phyloP scores from a whole-genome alignment of 2,329 filamentous ascomycete genomes.

The Aspergillus japonicus region DNA sequence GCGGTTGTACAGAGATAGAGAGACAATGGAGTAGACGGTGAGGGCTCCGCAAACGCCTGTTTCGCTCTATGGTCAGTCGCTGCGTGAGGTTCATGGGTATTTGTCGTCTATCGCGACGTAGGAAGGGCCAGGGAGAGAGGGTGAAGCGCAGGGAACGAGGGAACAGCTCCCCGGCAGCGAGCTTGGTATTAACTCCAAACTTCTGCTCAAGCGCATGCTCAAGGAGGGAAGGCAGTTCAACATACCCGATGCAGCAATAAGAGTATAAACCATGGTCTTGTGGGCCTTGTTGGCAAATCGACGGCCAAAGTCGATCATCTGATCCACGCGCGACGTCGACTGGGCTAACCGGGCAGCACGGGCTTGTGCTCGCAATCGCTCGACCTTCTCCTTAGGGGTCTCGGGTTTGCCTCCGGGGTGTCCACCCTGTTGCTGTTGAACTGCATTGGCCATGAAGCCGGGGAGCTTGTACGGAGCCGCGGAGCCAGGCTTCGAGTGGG shows the following conservation, averaged over 20 bases:
- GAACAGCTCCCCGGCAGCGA: not conserved
- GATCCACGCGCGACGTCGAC: constrained; percentile 57
- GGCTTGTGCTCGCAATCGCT: constrained; percentile 66
- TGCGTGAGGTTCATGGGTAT: not conserved
- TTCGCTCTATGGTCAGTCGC: constrained; percentile 1
- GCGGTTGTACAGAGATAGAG: constrained; percentile 67
- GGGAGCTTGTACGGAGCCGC: constrained; percentile 35
- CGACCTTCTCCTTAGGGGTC: constrained; percentile 68
- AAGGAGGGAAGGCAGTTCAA: constrained; percentile 5
- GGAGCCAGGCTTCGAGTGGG: constrained; percentile 40
- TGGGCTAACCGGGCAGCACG: constrained; percentile 63
- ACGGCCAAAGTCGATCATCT: constrained; percentile 53
- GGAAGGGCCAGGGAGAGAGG: too few species aligned
- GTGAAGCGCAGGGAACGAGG: too few species aligned
- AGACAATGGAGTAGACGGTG: constrained; percentile 63
- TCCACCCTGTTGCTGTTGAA: constrained; percentile 19
- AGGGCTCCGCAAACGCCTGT: constrained; percentile 61
- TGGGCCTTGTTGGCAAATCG: constrained; percentile 61
- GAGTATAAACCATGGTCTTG: constrained; percentile 57
- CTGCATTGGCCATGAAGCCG: constrained; percentile 23
- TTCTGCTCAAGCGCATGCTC: not conserved
- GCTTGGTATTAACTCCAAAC: not conserved
- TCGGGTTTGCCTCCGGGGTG: constrained; percentile 45
- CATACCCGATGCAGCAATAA: constrained; percentile 63
- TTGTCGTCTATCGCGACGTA: too few species aligned